phyloP scores from a whole-genome alignment of 345 rosid species.

The Pseudoturritis turrita region DNA sequence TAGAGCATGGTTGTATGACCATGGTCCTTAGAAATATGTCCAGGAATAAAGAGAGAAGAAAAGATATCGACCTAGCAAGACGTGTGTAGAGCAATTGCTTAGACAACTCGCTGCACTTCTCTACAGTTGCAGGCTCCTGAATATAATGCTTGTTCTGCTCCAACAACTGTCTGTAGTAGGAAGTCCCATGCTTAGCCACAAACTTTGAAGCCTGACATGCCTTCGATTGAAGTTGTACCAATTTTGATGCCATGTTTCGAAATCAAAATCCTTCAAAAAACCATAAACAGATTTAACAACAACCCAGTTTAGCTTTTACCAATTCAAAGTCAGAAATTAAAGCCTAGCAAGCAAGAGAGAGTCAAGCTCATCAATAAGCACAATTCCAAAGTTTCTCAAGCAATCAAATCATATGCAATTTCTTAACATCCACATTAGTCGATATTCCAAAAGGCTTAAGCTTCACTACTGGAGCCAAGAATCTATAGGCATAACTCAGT shows the following conservation, averaged over 20 bases:
- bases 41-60: neutral
- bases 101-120: conserved; percentile 54
- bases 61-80: conserved; percentile 50
- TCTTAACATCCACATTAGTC: neutral
- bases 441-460: neutral
- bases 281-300: neutral
- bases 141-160: conserved; percentile 68
- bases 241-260: conserved; percentile 47
- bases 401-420: neutral
- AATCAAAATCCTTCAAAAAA: neutral
- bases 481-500: neutral
- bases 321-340: neutral
- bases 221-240: conserved; percentile 55
- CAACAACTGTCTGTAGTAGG: conserved; percentile 52
- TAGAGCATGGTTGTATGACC: neutral
- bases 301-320: neutral
- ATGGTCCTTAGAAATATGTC: neutral
- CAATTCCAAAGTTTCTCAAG: neutral
- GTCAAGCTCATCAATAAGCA: neutral
- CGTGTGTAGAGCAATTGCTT: conserved; percentile 72
- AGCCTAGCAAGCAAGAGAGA: neutral
- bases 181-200: conserved; percentile 46
- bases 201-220: conserved; percentile 53
- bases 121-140: conserved; percentile 56
- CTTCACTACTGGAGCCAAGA: neutral